Conservation (phyloP, 148 eudicot species). For the Talinum fruticosum region DNA sequence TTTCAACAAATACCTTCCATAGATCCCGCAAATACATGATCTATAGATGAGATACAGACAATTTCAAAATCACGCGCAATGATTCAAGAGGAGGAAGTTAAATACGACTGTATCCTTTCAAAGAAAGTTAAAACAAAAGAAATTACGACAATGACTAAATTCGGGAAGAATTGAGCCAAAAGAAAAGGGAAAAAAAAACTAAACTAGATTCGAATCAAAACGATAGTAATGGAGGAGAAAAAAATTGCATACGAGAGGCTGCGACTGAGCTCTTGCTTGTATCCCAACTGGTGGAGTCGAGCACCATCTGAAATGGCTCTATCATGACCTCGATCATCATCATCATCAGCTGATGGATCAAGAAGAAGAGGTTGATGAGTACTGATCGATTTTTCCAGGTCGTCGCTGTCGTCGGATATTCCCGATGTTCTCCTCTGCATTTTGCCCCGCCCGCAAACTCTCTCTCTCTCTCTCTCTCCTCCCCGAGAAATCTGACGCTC, state of each 20-base stretch:
- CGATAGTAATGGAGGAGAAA: too few relatives aligned
- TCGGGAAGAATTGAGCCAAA: too few relatives aligned
- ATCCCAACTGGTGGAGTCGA: conserved; percentile 51
- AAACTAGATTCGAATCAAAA: neutral
- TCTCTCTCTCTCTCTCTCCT: neutral
- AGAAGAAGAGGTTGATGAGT: conserved; percentile 15
- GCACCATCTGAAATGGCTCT: conserved; percentile 21
- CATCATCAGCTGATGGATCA: neutral
- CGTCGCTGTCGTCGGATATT: neutral
- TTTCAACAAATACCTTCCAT: too few relatives aligned
- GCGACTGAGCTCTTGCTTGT: conserved; percentile 73
- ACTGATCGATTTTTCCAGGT: conserved; percentile 1
- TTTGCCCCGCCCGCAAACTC: neutral
- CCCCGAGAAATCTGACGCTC: neutral
- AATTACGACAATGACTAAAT: too few relatives aligned
- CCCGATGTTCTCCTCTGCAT: neutral
- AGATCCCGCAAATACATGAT: too few relatives aligned
- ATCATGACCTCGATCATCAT: neutral
- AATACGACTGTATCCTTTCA: too few relatives aligned
- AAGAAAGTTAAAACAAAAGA: too few relatives aligned
- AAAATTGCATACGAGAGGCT: conserved; percentile 51
- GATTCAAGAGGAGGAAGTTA: too few relatives aligned
- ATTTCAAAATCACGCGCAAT: too few relatives aligned
- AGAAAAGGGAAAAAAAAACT: too few relatives aligned
- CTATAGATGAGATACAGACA: too few relatives aligned